Percentiles rank a stretch among this genome's conserved stretches.
Conservation (phyloP, 495 filamentous ascomycete genomes). For the Aspergillus mulundensis region DNA sequence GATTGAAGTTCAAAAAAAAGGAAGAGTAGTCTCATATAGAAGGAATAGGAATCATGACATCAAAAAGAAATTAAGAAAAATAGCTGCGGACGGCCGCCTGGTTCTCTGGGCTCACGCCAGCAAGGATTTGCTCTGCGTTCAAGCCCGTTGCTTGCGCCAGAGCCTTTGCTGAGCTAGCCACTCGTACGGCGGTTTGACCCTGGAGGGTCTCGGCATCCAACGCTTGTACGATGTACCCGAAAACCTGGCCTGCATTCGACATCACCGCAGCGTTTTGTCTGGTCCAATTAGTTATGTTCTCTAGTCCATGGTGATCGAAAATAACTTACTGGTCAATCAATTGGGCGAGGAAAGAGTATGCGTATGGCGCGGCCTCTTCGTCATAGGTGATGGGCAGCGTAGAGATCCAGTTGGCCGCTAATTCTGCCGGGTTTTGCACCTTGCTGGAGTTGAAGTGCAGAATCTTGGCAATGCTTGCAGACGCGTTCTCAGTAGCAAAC, state of each 20-base stretch:
- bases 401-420: conserved; percentile 77
- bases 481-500: conserved; percentile 97
- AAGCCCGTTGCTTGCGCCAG: conserved; percentile 65
- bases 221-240: conserved; percentile 77
- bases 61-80: conserved; percentile 51
- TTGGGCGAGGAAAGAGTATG: conserved; percentile 86
- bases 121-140: conserved; percentile 66
- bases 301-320: conserved; percentile 14
- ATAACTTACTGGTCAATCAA: conserved; percentile 89
- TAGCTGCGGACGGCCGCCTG: conserved; percentile 70
- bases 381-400: conserved; percentile 91
- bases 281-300: conserved; percentile 2
- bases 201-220: conserved; percentile 87
- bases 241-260: conserved; percentile 68
- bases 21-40: background rate
- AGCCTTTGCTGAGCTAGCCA: conserved; percentile 67
- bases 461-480: conserved; percentile 94
- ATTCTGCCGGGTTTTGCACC: conserved; percentile 65
- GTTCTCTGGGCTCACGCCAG: conserved; percentile 66
- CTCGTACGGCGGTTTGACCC: conserved; percentile 69
- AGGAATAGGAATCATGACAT: conserved; percentile 5
- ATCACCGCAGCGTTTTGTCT: conserved; percentile 87
- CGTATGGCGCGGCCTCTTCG: conserved; percentile 95
- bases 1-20: conserved; percentile 3
- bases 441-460: conserved; percentile 79